Conservation (phyloP, 2,329 filamentous ascomycete genomes). For the Coniochaeta sp. region DNA sequence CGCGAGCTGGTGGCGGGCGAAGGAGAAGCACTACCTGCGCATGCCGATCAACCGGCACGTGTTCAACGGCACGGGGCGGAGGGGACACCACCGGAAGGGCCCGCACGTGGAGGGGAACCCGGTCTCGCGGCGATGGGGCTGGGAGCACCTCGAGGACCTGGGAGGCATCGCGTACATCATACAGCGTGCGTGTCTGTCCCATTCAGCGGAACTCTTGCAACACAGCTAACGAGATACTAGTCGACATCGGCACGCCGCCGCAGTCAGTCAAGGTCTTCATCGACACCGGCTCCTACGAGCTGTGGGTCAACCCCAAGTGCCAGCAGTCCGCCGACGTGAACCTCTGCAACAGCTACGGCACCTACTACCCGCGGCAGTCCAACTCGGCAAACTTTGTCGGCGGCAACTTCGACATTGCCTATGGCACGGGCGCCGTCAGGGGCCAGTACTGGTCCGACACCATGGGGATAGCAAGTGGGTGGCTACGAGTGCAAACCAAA, state of each 20-base stretch:
- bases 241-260: slow-evolving; percentile 26
- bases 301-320: slow-evolving; percentile 29
- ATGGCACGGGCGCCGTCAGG: slow-evolving; percentile 24
- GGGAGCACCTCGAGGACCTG: slow-evolving; percentile 1
- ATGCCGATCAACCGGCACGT: neutral
- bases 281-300: slow-evolving; percentile 29
- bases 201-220: too few relatives aligned
- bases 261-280: slow-evolving; percentile 27
- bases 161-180: slow-evolving; percentile 1
- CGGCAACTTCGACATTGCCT: slow-evolving; percentile 18
- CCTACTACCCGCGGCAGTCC: slow-evolving; percentile 23
- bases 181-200: neutral
- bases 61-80: neutral
- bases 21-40: neutral
- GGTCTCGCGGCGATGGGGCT: neutral
- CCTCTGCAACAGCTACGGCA: slow-evolving; percentile 23
- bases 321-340: slow-evolving; percentile 19
- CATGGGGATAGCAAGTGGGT: slow-evolving; percentile 20
- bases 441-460: slow-evolving; percentile 24
- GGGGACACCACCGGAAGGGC: neutral
- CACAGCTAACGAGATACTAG: too few relatives aligned
- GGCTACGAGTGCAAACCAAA: too few relatives aligned
- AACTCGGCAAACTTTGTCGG: slow-evolving; percentile 19
- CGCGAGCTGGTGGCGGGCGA: neutral
- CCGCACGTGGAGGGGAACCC: neutral